phyloP scores from a whole-genome alignment of 2,329 filamentous ascomycete species.

The Aspergillus sp. region DNA sequence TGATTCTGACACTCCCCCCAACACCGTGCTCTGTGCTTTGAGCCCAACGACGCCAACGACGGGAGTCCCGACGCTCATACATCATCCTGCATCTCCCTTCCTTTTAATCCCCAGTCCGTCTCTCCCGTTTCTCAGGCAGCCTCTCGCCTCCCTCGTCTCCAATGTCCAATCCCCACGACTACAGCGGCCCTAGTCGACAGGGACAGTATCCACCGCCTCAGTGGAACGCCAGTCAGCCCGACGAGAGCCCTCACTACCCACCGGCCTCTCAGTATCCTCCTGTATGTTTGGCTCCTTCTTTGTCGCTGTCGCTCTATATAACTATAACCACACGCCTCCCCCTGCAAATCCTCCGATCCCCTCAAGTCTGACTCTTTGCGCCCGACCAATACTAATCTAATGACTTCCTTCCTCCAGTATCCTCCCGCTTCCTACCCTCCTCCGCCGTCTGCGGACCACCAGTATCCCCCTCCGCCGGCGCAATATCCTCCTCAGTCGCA shows the following conservation, averaged over 20 bases:
- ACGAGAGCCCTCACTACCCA: slow-evolving; percentile 39
- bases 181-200: slow-evolving; percentile 44
- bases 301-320: neutral
- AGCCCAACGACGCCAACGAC: slow-evolving; percentile 12
- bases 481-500: slow-evolving; percentile 39
- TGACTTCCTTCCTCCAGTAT: slow-evolving; percentile 23
- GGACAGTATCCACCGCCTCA: slow-evolving; percentile 47
- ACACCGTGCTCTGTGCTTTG: slow-evolving; percentile 8
- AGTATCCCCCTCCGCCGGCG: slow-evolving; percentile 34
- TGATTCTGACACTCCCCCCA: slow-evolving; percentile 12
- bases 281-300: slow-evolving; percentile 28
- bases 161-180: slow-evolving; percentile 45
- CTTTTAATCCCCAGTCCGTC: slow-evolving; percentile 18
- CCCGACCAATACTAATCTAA: slow-evolving; percentile 1
- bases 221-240: slow-evolving; percentile 41
- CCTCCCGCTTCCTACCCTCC: slow-evolving; percentile 34
- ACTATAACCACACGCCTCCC: neutral
- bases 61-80: slow-evolving; percentile 23
- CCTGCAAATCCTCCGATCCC: neutral
- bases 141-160: slow-evolving; percentile 24
- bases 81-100: slow-evolving; percentile 30
- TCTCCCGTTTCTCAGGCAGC: slow-evolving; percentile 22
- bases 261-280: slow-evolving; percentile 37
- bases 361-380: neutral
- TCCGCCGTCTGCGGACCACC: slow-evolving; percentile 31